Evolutionary conservation across 2,329 filamentous ascomycete genomes (phyloP), one percentile per base, ranked within the genome.

Genomic region (Monascus ruber): DNA sequence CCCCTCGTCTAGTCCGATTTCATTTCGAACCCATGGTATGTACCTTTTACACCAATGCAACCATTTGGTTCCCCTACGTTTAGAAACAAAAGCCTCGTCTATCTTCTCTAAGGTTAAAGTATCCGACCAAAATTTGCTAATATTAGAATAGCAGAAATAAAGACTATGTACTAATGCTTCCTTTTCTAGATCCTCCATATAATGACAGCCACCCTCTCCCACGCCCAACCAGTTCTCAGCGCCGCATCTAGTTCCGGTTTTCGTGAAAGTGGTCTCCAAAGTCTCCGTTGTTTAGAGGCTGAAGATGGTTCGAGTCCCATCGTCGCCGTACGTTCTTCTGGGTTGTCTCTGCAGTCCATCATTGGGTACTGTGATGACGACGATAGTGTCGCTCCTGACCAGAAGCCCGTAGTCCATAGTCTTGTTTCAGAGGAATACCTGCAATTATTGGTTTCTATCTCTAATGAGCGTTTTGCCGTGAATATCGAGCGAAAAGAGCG

Each of bases 11-110:
- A 45, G 70, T 94, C 37, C 85, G 89, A 61, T 84, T 94, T 65
- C 91, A 94, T 62, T 95, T 93, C 55, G 88, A 95, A 59, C 86
- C 88, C 4, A 87, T 95, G 86, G 88, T 94, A 72, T 57, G 78
- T 59, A 28, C 36, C 34, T 6, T 26, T 34, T 17, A 17, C 17
- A 17, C 17, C 17, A 17, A 17, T 17, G 17, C 17, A 17, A 17
- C 17, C 17, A 17, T 17, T 17, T 17, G 17, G 17, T 17, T 17
- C 17, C 17, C 17, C 17, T 17, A 17, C 17, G 17, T 17, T 17
- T 17, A 17, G 17, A 17, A 17, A 17, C 17, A 17, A 17, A 17
- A 17, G 17, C 17, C 17, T 17, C 17, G 17, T 17, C 17, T 31
- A 31, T 35, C 28, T n/a, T 41, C 26, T 36, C 32, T 42, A 9